Base-by-base conservation (phyloP, 225 moss, liverwort and hornwort genomes). In the Physcomitrellopsis africana region DNA sequence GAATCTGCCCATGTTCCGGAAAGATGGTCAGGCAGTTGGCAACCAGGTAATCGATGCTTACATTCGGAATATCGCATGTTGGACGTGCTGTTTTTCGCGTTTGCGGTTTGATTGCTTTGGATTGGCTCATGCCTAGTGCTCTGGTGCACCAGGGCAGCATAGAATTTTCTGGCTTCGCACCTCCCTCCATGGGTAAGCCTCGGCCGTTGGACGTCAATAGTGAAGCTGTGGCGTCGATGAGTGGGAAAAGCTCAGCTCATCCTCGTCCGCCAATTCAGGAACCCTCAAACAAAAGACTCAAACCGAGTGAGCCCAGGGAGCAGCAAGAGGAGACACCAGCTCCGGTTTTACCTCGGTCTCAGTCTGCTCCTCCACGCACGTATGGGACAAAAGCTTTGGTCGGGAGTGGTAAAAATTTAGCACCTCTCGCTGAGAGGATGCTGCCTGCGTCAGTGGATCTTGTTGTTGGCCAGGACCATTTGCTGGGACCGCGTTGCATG, bases 361-460 rank as follows among this genome's bases (percentile, higher is more conserved):
- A 84, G n/a, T 64, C 79, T 27, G 17, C 80, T 72, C 77, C 70
- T 17, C 29, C 60, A 9, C 74, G 43, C 19, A 16, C 63, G 9
- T 62, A 73, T 4, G 83, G 67, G 59, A 42, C 76, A 17, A 84
- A 83, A 63, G 17, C 9, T 47, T 11, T 63, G 59, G 47, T 64
- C 18, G 74, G 27, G 20, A 54, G 51, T 65, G 68, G 80, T 67
- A 86, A 79, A 67, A 86, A 75, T 58, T 51, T 88, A 63, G 83
- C 89, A 18, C 90, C 93, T 17, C 71, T 96, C 4, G 92, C 95
- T 1, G 95, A 96, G 83, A 81, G 95, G 57, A 92, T 96, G 77
- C 84, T 93, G 43, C 95, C 95, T 14, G 72, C 68, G 1, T 82
- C 88, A 3, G 82, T 89, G 62, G 87, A 90, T 64, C 89, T 89